Evolutionary conservation across 176 grass and related monocot species (phyloP).

Genomic region (Musa itinerans): DNA sequence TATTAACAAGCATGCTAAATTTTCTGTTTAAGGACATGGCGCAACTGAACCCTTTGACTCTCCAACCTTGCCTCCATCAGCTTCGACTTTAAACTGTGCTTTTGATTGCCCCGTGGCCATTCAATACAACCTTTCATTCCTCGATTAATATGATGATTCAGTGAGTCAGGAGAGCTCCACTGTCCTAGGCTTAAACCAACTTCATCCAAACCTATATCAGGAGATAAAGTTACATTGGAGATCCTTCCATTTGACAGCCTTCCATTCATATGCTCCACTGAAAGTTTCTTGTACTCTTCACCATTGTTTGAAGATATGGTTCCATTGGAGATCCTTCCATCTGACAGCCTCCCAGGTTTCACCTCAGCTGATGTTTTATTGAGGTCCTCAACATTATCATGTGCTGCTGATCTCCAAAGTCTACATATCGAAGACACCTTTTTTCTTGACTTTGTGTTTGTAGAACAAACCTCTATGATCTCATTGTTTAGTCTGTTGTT

Average conservation of each 20-base stretch:
- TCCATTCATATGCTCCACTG: conserved; percentile 40
- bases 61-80: conserved; percentile 81
- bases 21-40: conserved; percentile 86
- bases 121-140: conserved; percentile 76
- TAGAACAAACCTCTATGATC: conserved; percentile 19
- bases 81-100: conserved; percentile 83
- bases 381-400: conserved; percentile 42
- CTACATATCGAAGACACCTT: conserved; percentile 82
- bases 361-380: conserved; percentile 43
- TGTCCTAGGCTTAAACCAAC: conserved; percentile 47
- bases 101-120: conserved; percentile 58
- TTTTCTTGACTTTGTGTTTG: conserved; percentile 51
- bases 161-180: conserved; percentile 67
- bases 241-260: conserved; percentile 45
- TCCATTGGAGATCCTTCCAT: conserved; percentile 38
- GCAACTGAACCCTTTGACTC: conserved; percentile 79
- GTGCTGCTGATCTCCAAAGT: conserved; percentile 68
- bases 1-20: conserved; percentile 28
- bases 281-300: conserved; percentile 48
- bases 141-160: conserved; percentile 55
- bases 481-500: conserved; percentile 40
- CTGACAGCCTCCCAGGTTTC: conserved; percentile 42
- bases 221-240: conserved; percentile 50
- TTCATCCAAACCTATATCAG: conserved; percentile 50
- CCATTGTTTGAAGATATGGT: conserved; percentile 29